Evolutionary conservation across 768 basidiomycete genomes (phyloP).

Genomic region (Phaeotremella fagi): DNA sequence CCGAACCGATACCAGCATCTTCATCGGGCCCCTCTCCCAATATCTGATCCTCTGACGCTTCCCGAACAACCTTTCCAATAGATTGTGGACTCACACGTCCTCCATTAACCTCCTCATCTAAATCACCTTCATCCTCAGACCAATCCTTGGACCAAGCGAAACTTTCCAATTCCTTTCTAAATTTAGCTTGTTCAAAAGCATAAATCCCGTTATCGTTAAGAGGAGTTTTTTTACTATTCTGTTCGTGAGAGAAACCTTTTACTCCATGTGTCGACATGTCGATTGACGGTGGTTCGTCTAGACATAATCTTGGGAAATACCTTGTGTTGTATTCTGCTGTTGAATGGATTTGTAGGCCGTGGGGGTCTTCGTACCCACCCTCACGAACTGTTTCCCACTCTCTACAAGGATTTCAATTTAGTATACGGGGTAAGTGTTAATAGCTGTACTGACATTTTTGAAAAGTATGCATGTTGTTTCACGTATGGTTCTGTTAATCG

Average conservation of each 20-base stretch:
- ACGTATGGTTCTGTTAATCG: conserved; percentile 89
- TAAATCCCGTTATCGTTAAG: conserved; percentile 33
- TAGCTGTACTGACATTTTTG: conserved; percentile 66
- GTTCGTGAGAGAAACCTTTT: background rate
- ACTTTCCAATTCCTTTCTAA: conserved; percentile 17
- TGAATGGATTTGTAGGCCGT: conserved; percentile 51
- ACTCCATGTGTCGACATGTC: conserved; percentile 51
- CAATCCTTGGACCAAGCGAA: conserved; percentile 27
- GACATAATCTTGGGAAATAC: conserved; percentile 95
- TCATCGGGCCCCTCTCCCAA: background rate
- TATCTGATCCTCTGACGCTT: background rate
- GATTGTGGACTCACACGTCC: background rate
- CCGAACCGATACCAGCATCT: background rate
- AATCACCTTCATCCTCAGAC: conserved; percentile 8
- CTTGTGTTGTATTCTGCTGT: conserved; percentile 90
- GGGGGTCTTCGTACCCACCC: conserved; percentile 60
- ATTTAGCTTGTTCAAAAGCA: conserved; percentile 20
- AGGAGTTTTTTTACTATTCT: conserved; percentile 5
- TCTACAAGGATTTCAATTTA: conserved; percentile 19
- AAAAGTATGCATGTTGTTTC: conserved; percentile 91
- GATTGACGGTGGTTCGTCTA: conserved; percentile 89
- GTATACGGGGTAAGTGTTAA: conserved; percentile 11
- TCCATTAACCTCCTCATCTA: background rate
- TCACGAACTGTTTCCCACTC: conserved; percentile 58
- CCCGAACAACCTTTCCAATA: no score